Base-by-base conservation (phyloP, 2,329 filamentous ascomycete species). In the Ascochyta pisi region DNA sequence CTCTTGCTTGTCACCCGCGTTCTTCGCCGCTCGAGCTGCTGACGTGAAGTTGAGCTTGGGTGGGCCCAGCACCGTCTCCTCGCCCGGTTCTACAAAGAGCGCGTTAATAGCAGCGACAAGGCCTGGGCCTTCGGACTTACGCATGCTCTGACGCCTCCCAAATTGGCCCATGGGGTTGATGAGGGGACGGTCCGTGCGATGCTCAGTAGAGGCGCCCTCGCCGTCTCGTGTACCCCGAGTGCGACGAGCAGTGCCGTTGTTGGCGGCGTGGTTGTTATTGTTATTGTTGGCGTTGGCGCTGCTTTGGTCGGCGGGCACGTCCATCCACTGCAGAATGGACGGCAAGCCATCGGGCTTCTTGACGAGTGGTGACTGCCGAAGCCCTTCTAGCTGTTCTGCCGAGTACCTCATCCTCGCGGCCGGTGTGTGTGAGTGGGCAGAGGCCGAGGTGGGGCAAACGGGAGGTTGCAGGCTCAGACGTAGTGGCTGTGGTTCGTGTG, bases 301-400 rank as follows among this genome's bases (percentile, higher is more conserved):
- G 53, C 57, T 66, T 31, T 70, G 66, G 23, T 74, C 73, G 24
- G 63, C 55, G 19, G 70, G 64, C 40, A 67, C 96, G 90, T 94
- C 92, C 92, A 97, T 96, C 93, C 93, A 98, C 81, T 96, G 91
- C 79, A 96, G 92, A 61, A 89, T 85, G 24, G 92, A 89, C 63
- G 92, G 93, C 41, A 97, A 83, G 62, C 83, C 85, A 61, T 88
- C 81, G 42, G 94, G 94, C 77, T 91, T 96, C 67, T 84, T 81
- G 71, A 92, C 92, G 75, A 96, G 82, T 63, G 92, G 92, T 62
- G 94, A 97, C 57, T 89, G 83, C 77, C 89, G 86, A 69, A 98
- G 81, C 74, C 84, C 83, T 68, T 92, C 81, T 66, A 98, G 82
- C 77, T 90, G 84, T 62, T 93, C 90, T 76, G 85, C 82, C 60